Conservation (phyloP, 306 rosid genomes). For the Quercus variabilis region DNA sequence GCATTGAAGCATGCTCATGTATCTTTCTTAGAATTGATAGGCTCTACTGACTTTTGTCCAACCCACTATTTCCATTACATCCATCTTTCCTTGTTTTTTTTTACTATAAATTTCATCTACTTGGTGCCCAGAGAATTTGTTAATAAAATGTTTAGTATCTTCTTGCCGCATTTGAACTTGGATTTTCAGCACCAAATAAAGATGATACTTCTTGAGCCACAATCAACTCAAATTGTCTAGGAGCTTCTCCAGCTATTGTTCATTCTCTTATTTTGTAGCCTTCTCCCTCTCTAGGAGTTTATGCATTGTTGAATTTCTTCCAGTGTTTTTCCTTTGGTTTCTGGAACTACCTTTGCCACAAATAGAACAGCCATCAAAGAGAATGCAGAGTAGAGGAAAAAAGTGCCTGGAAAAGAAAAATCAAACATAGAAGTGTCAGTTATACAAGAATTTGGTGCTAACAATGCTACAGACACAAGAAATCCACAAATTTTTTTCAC, state of each 20-base stretch:
- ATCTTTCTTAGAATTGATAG: not conserved
- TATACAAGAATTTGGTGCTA: not conserved
- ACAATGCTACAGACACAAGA: not conserved
- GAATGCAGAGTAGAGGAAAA: conserved; percentile 58
- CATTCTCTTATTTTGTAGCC: not conserved
- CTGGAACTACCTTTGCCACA: conserved; percentile 73
- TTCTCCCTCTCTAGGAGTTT: conserved; percentile 28
- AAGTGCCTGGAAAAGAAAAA: conserved; percentile 54
- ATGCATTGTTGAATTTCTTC: conserved; percentile 80
- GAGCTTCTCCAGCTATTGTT: not conserved
- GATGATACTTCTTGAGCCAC: not conserved
- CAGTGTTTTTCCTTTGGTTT: conserved; percentile 90
- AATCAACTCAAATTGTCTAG: not conserved
- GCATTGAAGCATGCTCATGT: not conserved
- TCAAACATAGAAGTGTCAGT: not conserved
- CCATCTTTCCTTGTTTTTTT: not conserved
- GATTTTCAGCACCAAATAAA: not conserved
- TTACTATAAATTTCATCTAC: not conserved
- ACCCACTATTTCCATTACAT: not conserved
- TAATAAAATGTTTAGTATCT: too few species aligned
- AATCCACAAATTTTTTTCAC: too few species aligned
- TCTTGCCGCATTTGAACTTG: too few species aligned
- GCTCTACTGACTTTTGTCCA: not conserved
- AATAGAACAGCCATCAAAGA: conserved; percentile 64
- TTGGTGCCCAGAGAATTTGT: not conserved